Evolutionary conservation across 345 rosid genomes (phyloP), one percentile per base, ranked within the genome.

Genomic region (Salix suchowensis): DNA sequence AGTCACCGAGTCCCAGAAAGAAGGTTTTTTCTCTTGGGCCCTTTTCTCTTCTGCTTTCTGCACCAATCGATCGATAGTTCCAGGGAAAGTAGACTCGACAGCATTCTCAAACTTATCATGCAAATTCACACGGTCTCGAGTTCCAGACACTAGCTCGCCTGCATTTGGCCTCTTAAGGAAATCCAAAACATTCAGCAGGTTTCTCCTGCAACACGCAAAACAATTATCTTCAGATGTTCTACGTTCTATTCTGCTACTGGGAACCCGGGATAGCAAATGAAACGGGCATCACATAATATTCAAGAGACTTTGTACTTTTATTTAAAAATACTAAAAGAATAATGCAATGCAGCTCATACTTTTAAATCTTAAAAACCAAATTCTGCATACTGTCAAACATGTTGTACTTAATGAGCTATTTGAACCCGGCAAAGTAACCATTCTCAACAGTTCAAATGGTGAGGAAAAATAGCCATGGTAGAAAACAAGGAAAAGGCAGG

Each of bases 81-180:
- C 92, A 0, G 98, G 99, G 83, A 82, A 83, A 26, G 71, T 77
- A 55, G 82, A 81, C 81, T 96, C 94, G 8, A 89, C 85, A 62
- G 96, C 94, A 54, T 80, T 88, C 86, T 77, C 85, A 76, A 95
- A 93, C 77, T 95, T 95, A 11, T 88, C 88, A 21, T 91, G 85
- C 82, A 95, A 81, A 80, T 93, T 93, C 71, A 86, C 91, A 65
- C 96, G 85, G 82, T 95, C 98, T 52, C 58, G 83, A 65, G 98
- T 95, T 74, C 98, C 98, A 1, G 99, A 96, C 50, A 96, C 97
- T 1, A 96, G 91, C 37, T 82, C 88, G 39, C 87, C 84, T 3
- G 97, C 98, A 82, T 93, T 93, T 0, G 99, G 98, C 81, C 86
- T 89, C 87, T 88, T 91, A 42, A 96, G 88, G 82, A 96, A 96